Conservation (phyloP, 83 land plant genomes). For the Larix sibirica region DNA sequence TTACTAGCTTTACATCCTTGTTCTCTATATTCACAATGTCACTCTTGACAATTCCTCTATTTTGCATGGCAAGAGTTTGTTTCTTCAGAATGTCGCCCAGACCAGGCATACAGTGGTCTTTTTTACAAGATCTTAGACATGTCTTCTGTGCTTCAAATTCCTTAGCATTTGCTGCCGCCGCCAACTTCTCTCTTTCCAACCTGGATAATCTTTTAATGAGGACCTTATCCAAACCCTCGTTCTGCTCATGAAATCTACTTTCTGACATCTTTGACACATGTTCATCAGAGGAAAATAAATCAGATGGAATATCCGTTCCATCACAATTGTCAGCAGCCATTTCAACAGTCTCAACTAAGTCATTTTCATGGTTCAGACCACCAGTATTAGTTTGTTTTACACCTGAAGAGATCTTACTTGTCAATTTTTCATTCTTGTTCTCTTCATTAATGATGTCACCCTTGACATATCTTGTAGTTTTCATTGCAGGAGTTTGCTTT, state of each 20-base stretch:
- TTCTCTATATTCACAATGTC: neutral
- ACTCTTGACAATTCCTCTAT: neutral
- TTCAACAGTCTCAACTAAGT: neutral
- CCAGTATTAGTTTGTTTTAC: constrained; percentile 4
- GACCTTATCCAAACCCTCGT: constrained; percentile 16
- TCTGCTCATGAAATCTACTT: neutral
- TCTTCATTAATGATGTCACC: neutral
- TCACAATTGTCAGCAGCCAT: neutral
- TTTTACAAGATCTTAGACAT: neutral
- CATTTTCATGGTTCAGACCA: neutral
- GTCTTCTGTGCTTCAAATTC: neutral
- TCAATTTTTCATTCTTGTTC: constrained; percentile 2
- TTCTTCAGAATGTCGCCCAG: constrained; percentile 14
- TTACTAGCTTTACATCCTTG: neutral
- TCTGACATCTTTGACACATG: neutral
- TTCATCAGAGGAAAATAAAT: neutral
- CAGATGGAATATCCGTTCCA: neutral
- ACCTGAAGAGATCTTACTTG: neutral
- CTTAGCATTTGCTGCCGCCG: constrained; percentile 26
- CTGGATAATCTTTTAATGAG: constrained; percentile 25
- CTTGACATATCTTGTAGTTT: neutral
- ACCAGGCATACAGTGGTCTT: neutral
- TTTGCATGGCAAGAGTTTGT: neutral
- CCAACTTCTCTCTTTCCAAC: constrained; percentile 25
- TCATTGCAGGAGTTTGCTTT: constrained; percentile 1